Evolutionary conservation across 1,284 basidiomycete species (phyloP), one percentile per base, ranked within the genome.

Genomic region (Afroboletus lepidellus): DNA sequence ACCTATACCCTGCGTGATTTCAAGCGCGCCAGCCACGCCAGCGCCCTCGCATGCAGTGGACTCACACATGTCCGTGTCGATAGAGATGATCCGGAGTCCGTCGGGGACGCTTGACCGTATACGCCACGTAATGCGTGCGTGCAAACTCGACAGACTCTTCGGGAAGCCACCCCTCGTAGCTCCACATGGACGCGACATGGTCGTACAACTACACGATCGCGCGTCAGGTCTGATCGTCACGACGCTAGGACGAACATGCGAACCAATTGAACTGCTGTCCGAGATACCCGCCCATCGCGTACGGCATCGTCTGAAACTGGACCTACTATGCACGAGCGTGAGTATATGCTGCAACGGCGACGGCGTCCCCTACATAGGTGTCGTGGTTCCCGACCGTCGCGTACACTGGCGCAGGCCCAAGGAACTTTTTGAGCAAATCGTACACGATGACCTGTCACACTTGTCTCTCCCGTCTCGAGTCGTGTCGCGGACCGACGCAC

Each of bases 361-460:
- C 5, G 21, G 7, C 4, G 8, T 21, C 21, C 29, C n/a, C 0
- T 18, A 84, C 83, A 65, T 86, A 85, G 37, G 75, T 81, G 62
- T 90, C 87, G 57, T 89, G 87, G 62, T 89, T 90, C 11, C 87
- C 87, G 7, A 90, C 70, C 1, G 82, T 78, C 20, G 83, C 79
- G 57, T 88, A 90, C 1, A 89, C 76, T 21, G 87, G 84, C 0
- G 83, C 81, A 2, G 79, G 74, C 13, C 80, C 80, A 25, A 89
- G 73, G 54, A 75, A 75, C 21, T 72, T 65, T 60, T 77, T 83
- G 69, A 87, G 78, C 8, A 89, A 70, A 57, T 83, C 80, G 63
- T 83, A 89, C 16, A 84, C 36, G 0, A 84, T 65, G 2, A 81
- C 74, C 84, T 87, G 45, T 11, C 75, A 74, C 58, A 13, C 18